These are phyloP conservation scores for Penicillium salamii DNA, from an alignment of 495 filamentous ascomycete genomes.

Conservation along the genomic window DNA sequence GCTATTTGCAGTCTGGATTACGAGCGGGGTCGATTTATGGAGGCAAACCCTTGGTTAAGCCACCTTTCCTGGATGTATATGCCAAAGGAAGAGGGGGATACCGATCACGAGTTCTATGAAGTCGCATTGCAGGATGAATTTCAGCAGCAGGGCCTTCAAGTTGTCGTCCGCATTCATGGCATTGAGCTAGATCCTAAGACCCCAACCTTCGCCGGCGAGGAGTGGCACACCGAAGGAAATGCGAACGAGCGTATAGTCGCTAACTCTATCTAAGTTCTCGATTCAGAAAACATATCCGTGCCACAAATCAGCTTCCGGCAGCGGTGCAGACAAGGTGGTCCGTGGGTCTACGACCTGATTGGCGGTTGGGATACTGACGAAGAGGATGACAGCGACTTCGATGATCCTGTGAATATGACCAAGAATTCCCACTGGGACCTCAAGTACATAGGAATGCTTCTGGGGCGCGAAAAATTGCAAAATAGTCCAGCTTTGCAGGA, in stretches of 20 bases:
- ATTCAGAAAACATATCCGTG: conserved; percentile 10
- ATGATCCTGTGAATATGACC: background rate
- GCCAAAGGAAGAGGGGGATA: conserved; percentile 2
- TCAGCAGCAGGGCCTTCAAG: conserved; percentile 10
- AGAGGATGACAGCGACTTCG: background rate
- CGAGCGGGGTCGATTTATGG: background rate
- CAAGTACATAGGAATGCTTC: conserved; percentile 3
- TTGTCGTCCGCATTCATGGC: conserved; percentile 9
- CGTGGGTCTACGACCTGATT: conserved; percentile 1
- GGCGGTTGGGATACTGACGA: background rate
- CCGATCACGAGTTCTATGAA: conserved; percentile 12
- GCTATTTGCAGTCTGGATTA: background rate
- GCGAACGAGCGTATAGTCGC: conserved; percentile 16
- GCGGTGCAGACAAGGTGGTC: background rate
- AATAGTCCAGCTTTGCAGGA: conserved; percentile 4
- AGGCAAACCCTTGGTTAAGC: conserved; percentile 3
- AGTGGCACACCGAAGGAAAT: conserved; percentile 14
- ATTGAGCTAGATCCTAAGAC: conserved; percentile 13
- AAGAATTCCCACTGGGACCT: conserved; percentile 3
- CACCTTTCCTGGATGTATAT: conserved; percentile 7
- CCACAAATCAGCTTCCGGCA: conserved; percentile 9
- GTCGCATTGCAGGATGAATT: conserved; percentile 11
- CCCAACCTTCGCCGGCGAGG: conserved; percentile 11
- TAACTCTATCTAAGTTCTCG: conserved; percentile 9
- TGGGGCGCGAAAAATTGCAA: conserved; percentile 3